These are phyloP conservation scores for Lizonia empirigonia DNA, from an alignment of 2,329 filamentous ascomycete species.

Conservation along the genomic window DNA sequence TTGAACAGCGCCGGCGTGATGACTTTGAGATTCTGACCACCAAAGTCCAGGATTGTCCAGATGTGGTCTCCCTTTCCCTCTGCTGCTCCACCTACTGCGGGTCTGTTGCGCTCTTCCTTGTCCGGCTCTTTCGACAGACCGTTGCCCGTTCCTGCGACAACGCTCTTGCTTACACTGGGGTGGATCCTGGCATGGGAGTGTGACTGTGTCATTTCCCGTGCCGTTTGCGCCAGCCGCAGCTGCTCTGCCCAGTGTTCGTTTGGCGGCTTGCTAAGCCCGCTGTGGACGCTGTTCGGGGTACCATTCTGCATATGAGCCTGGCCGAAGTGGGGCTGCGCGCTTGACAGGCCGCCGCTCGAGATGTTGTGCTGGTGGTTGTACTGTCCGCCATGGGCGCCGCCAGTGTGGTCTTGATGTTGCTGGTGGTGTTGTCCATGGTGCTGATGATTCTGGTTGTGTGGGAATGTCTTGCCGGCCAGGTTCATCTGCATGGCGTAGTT, in stretches of 20 bases:
- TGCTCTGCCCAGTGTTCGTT: conserved; percentile 87
- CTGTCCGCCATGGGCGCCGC: conserved; percentile 57
- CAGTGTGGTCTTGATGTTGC: conserved; percentile 63
- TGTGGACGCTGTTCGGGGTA: conserved; percentile 61
- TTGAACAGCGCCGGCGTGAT: conserved; percentile 78
- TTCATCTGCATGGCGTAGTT: conserved; percentile 60
- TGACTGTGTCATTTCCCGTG: conserved; percentile 69
- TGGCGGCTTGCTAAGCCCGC: conserved; percentile 62
- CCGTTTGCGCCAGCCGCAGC: conserved; percentile 77
- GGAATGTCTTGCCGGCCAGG: conserved; percentile 70
- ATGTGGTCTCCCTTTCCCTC: conserved; percentile 64
- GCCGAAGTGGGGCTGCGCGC: conserved; percentile 67
- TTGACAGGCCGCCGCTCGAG: conserved; percentile 66
- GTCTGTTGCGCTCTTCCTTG: conserved; percentile 67
- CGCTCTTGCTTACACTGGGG: conserved; percentile 71
- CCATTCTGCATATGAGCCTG: conserved; percentile 65
- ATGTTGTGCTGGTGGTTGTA: conserved; percentile 68
- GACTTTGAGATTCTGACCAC: conserved; percentile 90
- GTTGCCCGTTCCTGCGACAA: conserved; percentile 60
- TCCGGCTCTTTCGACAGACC: conserved; percentile 56
- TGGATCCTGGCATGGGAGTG: conserved; percentile 77
- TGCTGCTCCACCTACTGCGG: conserved; percentile 62
- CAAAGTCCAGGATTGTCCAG: conserved; percentile 93
- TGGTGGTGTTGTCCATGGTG: conserved; percentile 63
- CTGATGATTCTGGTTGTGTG: conserved; percentile 60